Evolutionary conservation across 2,329 filamentous ascomycete species (phyloP).

Genomic region (Cercospora beticola): DNA sequence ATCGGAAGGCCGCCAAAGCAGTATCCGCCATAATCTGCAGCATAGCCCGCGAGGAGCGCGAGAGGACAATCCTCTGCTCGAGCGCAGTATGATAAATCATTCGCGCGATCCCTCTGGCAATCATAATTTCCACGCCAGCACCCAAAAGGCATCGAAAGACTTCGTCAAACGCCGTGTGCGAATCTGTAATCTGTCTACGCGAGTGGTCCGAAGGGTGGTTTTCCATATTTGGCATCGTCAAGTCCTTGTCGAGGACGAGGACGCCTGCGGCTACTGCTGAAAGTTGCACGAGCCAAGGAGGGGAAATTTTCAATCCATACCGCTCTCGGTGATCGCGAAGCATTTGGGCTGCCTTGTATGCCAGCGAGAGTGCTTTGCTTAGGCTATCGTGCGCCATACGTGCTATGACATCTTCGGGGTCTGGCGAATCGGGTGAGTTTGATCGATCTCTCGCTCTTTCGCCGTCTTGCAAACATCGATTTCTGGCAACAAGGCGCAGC

Average conservation of each 20-base stretch:
- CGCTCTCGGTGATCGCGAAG: conserved; percentile 17
- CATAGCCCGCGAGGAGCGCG: conserved; percentile 3
- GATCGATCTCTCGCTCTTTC: neutral
- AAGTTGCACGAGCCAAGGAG: conserved; percentile 14
- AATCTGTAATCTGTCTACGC: conserved; percentile 1
- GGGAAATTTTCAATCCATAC: conserved; percentile 20
- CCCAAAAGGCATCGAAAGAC: conserved; percentile 22
- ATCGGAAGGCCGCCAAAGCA: conserved; percentile 22
- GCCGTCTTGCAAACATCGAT: neutral
- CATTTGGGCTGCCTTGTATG: conserved; percentile 18
- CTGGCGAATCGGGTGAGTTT: neutral
- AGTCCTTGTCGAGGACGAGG: conserved; percentile 12
- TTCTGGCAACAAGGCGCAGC: neutral
- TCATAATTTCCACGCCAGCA: conserved; percentile 16
- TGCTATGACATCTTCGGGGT: neutral
- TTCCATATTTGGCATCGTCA: neutral
- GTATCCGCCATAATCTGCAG: conserved; percentile 21
- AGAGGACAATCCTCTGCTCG: conserved; percentile 10
- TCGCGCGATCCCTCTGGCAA: conserved; percentile 15
- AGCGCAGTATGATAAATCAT: conserved; percentile 22
- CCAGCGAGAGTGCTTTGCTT: conserved; percentile 10
- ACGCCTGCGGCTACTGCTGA: conserved; percentile 17
- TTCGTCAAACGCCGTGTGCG: conserved; percentile 20
- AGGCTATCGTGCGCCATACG: conserved; percentile 10
- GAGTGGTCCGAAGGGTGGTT: neutral